phyloP scores from a whole-genome alignment of 345 rosid genomes.

The Gossypium raimondii region DNA sequence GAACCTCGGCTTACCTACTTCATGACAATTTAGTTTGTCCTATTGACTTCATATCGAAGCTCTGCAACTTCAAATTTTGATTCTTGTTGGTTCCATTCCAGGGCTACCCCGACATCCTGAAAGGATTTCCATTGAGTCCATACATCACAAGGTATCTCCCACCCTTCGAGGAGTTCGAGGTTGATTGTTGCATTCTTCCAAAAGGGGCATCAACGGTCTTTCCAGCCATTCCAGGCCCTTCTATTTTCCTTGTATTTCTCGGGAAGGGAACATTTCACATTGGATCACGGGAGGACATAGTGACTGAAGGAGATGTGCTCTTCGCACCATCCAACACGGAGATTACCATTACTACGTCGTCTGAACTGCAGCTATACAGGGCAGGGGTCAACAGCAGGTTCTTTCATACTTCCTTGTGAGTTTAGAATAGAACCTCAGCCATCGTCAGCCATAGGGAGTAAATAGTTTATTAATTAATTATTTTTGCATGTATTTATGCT shows the following conservation, averaged over 20 bases:
- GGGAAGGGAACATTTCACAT: conserved; percentile 60
- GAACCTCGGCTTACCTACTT: not conserved
- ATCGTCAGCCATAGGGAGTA: not conserved
- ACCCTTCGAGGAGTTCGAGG: conserved; percentile 93
- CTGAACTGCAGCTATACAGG: conserved; percentile 71
- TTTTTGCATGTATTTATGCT: not conserved
- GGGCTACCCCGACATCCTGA: conserved; percentile 87
- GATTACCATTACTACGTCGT: conserved; percentile 43
- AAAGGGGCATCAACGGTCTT: conserved; percentile 55
- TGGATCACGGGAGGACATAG: conserved; percentile 34
- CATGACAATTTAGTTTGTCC: not conserved
- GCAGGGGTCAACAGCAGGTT: conserved; percentile 57
- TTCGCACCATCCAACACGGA: conserved; percentile 72
- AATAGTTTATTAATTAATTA: conserved; percentile 2
- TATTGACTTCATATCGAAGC: not conserved
- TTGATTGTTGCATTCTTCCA: conserved; percentile 72
- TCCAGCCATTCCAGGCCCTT: conserved; percentile 77
- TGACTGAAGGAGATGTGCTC: conserved; percentile 68
- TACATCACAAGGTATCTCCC: conserved; percentile 79
- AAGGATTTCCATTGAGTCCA: conserved; percentile 60
- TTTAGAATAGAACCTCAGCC: not conserved
- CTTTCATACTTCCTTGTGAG: conserved; percentile 25
- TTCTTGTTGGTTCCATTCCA: conserved; percentile 33
- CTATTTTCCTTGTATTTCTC: conserved; percentile 52
- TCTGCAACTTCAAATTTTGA: not conserved